phyloP scores from a whole-genome alignment of 2,329 filamentous ascomycete species.

The Cladosporium sphaerospermum region DNA sequence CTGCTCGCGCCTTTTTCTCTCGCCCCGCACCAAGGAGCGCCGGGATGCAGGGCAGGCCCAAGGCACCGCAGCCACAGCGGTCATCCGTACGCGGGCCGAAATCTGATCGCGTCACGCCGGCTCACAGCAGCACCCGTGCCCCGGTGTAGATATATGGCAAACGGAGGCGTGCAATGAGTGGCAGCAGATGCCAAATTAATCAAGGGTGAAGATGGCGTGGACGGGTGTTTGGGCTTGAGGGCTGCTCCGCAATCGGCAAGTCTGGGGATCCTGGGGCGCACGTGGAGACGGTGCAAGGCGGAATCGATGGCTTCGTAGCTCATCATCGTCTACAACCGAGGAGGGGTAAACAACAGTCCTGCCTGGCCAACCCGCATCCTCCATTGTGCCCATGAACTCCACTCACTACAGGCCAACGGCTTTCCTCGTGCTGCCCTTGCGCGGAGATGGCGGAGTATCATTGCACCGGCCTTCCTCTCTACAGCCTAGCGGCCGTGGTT shows the following conservation, averaged over 20 bases:
- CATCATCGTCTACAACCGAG: background rate
- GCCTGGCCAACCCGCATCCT: background rate
- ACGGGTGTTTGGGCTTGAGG: no score
- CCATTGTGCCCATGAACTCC: background rate
- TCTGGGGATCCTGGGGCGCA: constrained; percentile 3
- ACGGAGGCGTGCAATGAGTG: no score
- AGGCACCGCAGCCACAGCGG: constrained; percentile 3
- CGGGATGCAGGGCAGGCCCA: constrained; percentile 4
- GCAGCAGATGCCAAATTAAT: no score
- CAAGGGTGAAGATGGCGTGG: no score
- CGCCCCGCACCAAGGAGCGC: background rate
- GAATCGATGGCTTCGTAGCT: background rate
- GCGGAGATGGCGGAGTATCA: background rate
- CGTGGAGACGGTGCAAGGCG: background rate
- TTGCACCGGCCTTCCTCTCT: constrained; percentile 2
- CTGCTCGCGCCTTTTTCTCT: background rate
- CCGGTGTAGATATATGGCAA: background rate
- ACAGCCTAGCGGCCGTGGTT: background rate
- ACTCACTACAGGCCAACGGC: background rate
- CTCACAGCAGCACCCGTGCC: background rate
- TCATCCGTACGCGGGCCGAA: background rate
- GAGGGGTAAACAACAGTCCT: background rate
- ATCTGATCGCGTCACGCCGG: background rate
- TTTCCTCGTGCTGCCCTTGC: background rate
- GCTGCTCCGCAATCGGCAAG: background rate